Conservation (phyloP, 495 filamentous ascomycete species). For the Penicillium desertorum region DNA sequence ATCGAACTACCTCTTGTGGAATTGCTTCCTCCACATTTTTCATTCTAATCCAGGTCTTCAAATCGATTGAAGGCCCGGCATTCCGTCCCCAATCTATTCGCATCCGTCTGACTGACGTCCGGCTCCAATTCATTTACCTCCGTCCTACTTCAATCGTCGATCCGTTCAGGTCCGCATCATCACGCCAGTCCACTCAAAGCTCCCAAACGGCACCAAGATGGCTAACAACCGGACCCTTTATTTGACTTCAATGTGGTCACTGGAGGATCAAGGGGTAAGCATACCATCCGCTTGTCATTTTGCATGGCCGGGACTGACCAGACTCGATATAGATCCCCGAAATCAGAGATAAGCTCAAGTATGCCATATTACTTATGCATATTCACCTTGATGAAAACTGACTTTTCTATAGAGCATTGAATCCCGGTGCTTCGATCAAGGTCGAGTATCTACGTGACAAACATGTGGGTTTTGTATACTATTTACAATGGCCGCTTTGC, state of each 20-base stretch:
- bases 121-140: neutral
- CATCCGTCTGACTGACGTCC: neutral
- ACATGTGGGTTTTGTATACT: neutral
- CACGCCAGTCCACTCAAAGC: neutral
- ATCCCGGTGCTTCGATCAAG: neutral
- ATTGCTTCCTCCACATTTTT: neutral
- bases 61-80: neutral
- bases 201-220: neutral
- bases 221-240: neutral
- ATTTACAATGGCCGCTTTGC: neutral
- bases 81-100: neutral
- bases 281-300: neutral
- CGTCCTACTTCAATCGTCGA: neutral
- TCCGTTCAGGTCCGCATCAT: neutral
- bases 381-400: neutral
- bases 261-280: neutral
- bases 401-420: neutral
- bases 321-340: neutral
- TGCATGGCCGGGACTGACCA: neutral
- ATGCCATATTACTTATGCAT: neutral
- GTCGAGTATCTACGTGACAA: neutral
- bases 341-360: neutral
- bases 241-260: neutral
- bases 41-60: neutral
- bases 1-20: neutral